These are phyloP conservation scores for Calendula officinalis DNA, from an alignment of 129 eudicot genomes.

Conservation along the genomic window DNA sequence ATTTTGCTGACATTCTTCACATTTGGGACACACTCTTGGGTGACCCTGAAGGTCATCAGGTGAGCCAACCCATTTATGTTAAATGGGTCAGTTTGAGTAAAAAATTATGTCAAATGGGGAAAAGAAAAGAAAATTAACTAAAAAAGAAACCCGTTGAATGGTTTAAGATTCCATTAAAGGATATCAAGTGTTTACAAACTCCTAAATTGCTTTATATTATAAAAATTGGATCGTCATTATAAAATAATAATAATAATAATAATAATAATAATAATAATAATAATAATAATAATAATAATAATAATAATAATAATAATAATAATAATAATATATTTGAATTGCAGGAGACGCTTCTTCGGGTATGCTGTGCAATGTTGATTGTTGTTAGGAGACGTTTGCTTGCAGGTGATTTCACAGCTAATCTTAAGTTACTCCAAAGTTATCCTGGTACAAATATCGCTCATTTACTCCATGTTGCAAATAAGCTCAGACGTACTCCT, in stretches of 20 bases:
- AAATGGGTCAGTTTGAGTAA: background rate
- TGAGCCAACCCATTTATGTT: constrained; percentile 22
- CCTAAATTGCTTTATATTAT: background rate
- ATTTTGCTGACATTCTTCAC: constrained; percentile 75
- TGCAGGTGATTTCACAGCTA: constrained; percentile 98
- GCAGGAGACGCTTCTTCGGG: constrained; percentile 90
- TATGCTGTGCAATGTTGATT: constrained; percentile 95
- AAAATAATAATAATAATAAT: too few relatives aligned
- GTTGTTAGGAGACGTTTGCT: constrained; percentile 84
- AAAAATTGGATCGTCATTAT: too few relatives aligned
- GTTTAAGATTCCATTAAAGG: background rate
- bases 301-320: background rate
- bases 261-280: too few relatives aligned
- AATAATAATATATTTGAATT: constrained; percentile 16
- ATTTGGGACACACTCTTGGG: constrained; percentile 98
- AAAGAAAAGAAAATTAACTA: background rate
- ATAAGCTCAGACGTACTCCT: constrained; percentile 68
- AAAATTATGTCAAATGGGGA: background rate
- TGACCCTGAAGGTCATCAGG: constrained; percentile 98
- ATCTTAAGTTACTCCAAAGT: constrained; percentile 87
- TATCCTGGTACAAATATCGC: constrained; percentile 88
- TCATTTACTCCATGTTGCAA: constrained; percentile 91
- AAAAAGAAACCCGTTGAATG: background rate
- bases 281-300: too few relatives aligned
- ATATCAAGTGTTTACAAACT: background rate